These are phyloP conservation scores for Vicia faba DNA, from an alignment of 306 rosid genomes.

Conservation along the genomic window DNA sequence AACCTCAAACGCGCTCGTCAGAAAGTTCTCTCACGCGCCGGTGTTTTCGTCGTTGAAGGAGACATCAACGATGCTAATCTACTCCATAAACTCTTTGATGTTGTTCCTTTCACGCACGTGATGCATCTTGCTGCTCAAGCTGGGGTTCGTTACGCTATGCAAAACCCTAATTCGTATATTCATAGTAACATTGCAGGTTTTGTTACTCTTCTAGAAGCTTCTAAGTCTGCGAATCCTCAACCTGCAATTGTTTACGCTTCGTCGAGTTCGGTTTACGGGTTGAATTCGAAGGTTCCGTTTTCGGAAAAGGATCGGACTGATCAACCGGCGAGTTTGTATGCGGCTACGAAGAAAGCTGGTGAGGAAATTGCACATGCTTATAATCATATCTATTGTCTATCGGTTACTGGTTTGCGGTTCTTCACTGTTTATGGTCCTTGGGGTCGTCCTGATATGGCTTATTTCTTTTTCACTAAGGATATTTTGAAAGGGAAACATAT, in stretches of 20 bases:
- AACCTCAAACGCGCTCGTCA: constrained; percentile 62
- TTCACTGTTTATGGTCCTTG: constrained; percentile 80
- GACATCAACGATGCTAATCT: constrained; percentile 58
- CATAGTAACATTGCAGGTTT: constrained; percentile 77
- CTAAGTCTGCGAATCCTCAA: constrained; percentile 67
- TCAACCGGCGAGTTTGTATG: constrained; percentile 71
- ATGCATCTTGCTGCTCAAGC: constrained; percentile 88
- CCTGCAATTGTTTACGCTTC: constrained; percentile 78
- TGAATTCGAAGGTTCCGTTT: constrained; percentile 70
- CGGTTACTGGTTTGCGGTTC: constrained; percentile 67
- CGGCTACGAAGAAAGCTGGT: constrained; percentile 77
- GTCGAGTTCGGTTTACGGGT: constrained; percentile 73
- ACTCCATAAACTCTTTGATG: constrained; percentile 67
- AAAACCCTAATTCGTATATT: constrained; percentile 60
- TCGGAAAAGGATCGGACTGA: constrained; percentile 73
- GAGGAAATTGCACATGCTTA: constrained; percentile 74
- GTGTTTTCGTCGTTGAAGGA: constrained; percentile 70
- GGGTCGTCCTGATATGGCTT: constrained; percentile 83
- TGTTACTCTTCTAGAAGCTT: constrained; percentile 59
- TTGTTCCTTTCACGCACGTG: constrained; percentile 63
- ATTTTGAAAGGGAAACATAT: constrained; percentile 63
- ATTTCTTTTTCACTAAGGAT: constrained; percentile 64
- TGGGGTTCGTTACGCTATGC: constrained; percentile 76
- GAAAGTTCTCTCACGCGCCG: constrained; percentile 51
- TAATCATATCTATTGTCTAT: constrained; percentile 70